Evolutionary conservation across 768 basidiomycete genomes (phyloP), one percentile per base, ranked within the genome.

Genomic region (Suillus luteus): DNA sequence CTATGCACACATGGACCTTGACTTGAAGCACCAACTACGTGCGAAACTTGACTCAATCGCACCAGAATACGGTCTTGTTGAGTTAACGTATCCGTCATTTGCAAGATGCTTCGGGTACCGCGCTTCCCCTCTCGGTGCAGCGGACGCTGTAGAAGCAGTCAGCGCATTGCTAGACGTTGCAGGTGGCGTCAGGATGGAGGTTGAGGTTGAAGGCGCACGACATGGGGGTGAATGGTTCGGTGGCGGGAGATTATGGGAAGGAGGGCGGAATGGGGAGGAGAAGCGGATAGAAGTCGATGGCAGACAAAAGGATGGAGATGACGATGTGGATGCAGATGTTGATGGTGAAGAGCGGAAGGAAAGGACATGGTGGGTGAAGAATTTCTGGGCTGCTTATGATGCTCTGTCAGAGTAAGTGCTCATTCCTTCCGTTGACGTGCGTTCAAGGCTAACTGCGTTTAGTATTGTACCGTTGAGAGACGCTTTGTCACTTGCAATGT

Each of bases 151-250:
- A 0, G 97, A 99, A 73, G 93, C 91, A 14, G 79, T 97, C 52
- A 82, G 86, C 22, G 93, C 96, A 1, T 81, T 99, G 49, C 76
- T 99, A 35, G 96, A 99, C 68, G 93, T 95, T 15, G 96, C 95
- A 2, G 88, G 86, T 49, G 96, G 97, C 2, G 83, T 96, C n/a
- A 81, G 87, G 54, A 85, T 99, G 76, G 95, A 98, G 70, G 82
- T 99, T 17, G 96, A 97, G 75, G 77, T 91, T 11, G 93, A 96
- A 73, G 94, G 95, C 43, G 85, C 90, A 38, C 82, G 90, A 55
- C 91, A 93, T 63, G 96, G 96, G 14, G 96, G 96, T 3, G 96
- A 98, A 77, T 96, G 96, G 95, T 98, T 98, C 71, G 95, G 94
- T 15, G 87, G 89, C 15, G 90, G 91, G 4, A 84, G 80, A 64